Evolutionary conservation across 768 basidiomycete genomes (phyloP).

Genomic region (Imleria badia): DNA sequence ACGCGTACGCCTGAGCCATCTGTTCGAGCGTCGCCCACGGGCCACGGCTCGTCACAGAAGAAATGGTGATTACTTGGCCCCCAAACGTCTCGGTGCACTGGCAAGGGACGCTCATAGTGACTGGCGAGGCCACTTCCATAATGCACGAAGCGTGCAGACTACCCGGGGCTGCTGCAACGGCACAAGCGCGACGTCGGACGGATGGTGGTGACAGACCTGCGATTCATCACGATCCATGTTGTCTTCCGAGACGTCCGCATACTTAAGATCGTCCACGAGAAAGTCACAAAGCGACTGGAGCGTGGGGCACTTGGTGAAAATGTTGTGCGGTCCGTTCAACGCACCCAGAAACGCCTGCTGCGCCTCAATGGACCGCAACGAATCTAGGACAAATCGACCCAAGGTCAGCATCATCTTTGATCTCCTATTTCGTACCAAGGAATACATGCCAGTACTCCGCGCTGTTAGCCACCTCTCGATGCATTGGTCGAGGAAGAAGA

Average conservation of each 20-base stretch:
- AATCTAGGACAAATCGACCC: conserved; percentile 61
- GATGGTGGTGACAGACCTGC: conserved; percentile 3
- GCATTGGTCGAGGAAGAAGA: no score
- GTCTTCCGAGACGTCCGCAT: not conserved
- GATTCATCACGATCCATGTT: not conserved
- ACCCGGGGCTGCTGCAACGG: conserved; percentile 36
- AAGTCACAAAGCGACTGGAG: conserved; percentile 23
- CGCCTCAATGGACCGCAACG: conserved; percentile 62
- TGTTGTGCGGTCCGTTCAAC: conserved; percentile 39
- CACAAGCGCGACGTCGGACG: conserved; percentile 32
- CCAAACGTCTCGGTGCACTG: conserved; percentile 56
- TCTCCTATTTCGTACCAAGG: no score
- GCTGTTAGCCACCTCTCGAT: no score
- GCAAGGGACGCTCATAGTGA: conserved; percentile 47
- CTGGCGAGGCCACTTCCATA: conserved; percentile 67
- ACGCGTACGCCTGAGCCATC: conserved; percentile 55
- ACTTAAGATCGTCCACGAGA: conserved; percentile 1
- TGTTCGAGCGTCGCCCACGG: conserved; percentile 40
- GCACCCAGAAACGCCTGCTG: conserved; percentile 46
- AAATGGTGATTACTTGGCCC: conserved; percentile 60
- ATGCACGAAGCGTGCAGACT: conserved; percentile 47
- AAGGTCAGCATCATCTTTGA: conserved; percentile 48
- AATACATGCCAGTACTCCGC: no score
- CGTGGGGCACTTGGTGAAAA: conserved; percentile 44
- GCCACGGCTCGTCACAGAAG: conserved; percentile 45